These are phyloP conservation scores for Phytophthora uliginosa DNA, from an alignment of 352 stramenopile genomes.

Conservation along the genomic window DNA sequence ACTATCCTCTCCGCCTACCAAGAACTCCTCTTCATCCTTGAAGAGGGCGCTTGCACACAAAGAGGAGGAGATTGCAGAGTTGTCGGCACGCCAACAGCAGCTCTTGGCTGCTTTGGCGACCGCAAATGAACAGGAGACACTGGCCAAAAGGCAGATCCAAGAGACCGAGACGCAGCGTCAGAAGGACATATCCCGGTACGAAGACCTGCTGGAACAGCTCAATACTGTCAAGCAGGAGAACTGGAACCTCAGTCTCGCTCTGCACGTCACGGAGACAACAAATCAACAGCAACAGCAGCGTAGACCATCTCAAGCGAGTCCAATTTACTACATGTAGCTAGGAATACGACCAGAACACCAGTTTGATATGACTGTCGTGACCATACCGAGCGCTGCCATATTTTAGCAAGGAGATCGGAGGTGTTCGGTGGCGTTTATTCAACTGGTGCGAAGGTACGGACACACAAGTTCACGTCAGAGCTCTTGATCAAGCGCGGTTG, in stretches of 20 bases:
- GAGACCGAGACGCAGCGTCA: slow-evolving; percentile 44
- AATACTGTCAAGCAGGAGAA: slow-evolving; percentile 77
- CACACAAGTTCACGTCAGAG: neutral
- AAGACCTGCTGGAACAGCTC: slow-evolving; percentile 61
- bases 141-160: slow-evolving; percentile 64
- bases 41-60: slow-evolving; percentile 50
- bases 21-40: slow-evolving; percentile 23
- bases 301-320: neutral
- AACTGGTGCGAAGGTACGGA: neutral
- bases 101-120: slow-evolving; percentile 61
- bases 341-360: slow-evolving; percentile 4
- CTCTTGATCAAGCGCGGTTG: neutral
- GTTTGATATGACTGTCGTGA: neutral
- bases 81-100: slow-evolving; percentile 40
- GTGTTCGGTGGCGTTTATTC: neutral
- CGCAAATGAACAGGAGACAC: slow-evolving; percentile 82
- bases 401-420: neutral
- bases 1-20: slow-evolving; percentile 20
- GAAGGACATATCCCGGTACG: slow-evolving; percentile 46
- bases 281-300: slow-evolving; percentile 35
- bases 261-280: slow-evolving; percentile 64
- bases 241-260: slow-evolving; percentile 70
- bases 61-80: slow-evolving; percentile 49
- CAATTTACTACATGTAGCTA: slow-evolving; percentile 26
- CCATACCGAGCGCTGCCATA: neutral